Conservation (phyloP, 192 early-diverging fungal genomes). For the Spinellus fusiger region DNA sequence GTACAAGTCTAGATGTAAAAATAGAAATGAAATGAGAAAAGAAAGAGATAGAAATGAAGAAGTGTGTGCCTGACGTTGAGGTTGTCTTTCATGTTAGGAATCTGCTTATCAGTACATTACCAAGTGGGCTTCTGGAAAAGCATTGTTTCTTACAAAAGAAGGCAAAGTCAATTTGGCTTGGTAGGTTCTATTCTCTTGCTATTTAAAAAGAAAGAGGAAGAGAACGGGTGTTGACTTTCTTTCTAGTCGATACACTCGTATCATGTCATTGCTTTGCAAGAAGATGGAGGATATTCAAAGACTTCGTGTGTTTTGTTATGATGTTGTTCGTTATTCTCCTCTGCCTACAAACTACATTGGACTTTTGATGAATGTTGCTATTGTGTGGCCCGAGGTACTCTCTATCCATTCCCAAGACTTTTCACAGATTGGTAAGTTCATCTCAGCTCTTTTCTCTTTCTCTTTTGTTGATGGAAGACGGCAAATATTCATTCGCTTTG, state of each 20-base stretch:
- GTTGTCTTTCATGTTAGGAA: not conserved
- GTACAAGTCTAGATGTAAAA: not conserved
- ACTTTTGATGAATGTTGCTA: not conserved
- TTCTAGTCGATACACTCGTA: not conserved
- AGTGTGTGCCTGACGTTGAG: no score
- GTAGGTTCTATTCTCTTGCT: not conserved
- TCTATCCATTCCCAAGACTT: not conserved
- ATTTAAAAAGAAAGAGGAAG: not conserved
- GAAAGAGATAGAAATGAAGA: no score
- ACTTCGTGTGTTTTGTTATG: not conserved
- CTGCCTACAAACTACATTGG: not conserved
- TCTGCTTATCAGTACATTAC: not conserved
- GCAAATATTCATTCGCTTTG: not conserved
- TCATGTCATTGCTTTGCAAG: not conserved
- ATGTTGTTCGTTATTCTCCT: not conserved
- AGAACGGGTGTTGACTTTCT: not conserved
- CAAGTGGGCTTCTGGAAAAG: not conserved
- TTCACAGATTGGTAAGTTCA: not conserved
- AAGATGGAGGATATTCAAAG: not conserved
- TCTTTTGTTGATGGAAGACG: not conserved
- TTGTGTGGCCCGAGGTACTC: not conserved
- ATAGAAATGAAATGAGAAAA: not conserved
- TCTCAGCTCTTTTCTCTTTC: no score
- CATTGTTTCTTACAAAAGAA: not conserved
- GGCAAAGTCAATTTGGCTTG: not conserved